phyloP scores from a whole-genome alignment of 2,329 filamentous ascomycete species.

The Phialophora verrucosa region DNA sequence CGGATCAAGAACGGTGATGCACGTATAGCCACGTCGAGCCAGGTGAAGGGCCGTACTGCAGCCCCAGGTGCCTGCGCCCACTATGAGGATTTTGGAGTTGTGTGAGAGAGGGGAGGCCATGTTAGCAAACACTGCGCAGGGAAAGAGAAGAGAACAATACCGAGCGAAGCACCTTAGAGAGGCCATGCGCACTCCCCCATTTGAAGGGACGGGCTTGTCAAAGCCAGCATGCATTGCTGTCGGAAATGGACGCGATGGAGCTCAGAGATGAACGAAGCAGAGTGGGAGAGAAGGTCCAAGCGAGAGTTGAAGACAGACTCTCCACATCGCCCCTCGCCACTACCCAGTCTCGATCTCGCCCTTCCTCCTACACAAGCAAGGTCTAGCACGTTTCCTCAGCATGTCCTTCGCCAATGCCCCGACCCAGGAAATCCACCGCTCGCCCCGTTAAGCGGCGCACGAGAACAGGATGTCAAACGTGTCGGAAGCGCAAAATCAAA shows the following conservation, averaged over 20 bases:
- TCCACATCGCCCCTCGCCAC: neutral
- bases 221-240: neutral
- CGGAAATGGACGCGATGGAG: slow-evolving; percentile 1
- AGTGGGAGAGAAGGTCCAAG: slow-evolving; percentile 9
- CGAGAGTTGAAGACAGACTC: neutral
- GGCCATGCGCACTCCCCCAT: neutral
- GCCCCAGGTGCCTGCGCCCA: slow-evolving; percentile 61
- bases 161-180: neutral
- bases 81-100: slow-evolving; percentile 44
- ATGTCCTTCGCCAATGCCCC: slow-evolving; percentile 20
- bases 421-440: slow-evolving; percentile 20
- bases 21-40: slow-evolving; percentile 52
- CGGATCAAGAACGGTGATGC: slow-evolving; percentile 57
- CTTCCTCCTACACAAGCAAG: neutral
- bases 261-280: neutral
- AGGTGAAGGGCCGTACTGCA: slow-evolving; percentile 52
- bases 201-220: neutral
- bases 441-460: slow-evolving; percentile 36
- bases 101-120: slow-evolving; percentile 9
- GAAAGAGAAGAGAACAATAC: neutral
- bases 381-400: neutral
- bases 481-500: slow-evolving; percentile 49
- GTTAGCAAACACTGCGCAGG: neutral
- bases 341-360: neutral
- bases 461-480: slow-evolving; percentile 50